Conservation (phyloP, 176 grass and related monocot species). For the Echinochloa phyllopogon region DNA sequence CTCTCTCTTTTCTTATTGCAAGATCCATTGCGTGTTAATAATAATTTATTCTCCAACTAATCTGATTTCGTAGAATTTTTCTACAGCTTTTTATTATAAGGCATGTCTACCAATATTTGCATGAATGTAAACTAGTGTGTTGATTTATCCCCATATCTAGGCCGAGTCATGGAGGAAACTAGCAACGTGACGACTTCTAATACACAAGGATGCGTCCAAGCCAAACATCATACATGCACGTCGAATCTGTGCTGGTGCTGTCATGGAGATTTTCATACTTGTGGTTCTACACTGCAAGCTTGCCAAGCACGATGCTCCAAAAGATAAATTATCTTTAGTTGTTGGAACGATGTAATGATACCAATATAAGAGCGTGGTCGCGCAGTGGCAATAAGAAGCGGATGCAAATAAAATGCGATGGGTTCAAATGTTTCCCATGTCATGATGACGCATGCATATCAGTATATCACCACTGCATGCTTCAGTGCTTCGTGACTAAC, state of each 20-base stretch:
- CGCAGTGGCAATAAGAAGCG: neutral
- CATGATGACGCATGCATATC: no score
- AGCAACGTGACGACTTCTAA: neutral
- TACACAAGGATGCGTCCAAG: neutral
- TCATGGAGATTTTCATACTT: neutral
- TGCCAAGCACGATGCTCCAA: neutral
- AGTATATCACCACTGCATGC: no score
- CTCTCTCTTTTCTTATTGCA: no score
- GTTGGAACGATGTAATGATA: neutral
- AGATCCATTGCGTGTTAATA: no score
- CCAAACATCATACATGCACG: neutral
- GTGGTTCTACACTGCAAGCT: neutral
- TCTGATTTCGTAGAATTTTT: no score
- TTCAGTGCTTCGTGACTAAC: no score
- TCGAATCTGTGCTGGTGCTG: slow-evolving; percentile 12
- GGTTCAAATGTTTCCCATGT: neutral
- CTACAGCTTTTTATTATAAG: neutral
- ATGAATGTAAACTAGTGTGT: neutral
- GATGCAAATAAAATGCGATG: neutral
- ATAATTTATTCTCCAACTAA: no score
- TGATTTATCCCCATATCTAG: neutral
- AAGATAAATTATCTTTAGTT: neutral
- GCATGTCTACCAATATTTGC: neutral
- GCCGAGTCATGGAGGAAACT: neutral
- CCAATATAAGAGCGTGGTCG: neutral